Evolutionary conservation across 2,329 filamentous ascomycete genomes (phyloP), one percentile per base, ranked within the genome.

Genomic region (Diaporthe capsici): DNA sequence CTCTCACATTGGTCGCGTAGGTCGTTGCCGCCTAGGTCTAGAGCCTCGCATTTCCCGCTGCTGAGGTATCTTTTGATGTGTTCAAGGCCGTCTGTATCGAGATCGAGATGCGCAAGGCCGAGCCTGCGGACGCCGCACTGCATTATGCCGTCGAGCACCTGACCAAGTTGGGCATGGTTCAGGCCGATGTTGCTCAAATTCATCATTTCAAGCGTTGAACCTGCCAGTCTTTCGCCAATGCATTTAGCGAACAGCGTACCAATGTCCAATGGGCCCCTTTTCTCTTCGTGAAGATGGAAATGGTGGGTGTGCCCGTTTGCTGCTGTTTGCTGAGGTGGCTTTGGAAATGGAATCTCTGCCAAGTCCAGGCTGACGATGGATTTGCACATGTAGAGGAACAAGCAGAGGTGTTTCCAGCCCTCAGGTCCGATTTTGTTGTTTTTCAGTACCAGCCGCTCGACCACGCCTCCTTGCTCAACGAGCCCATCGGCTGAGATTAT

Each of bases 21-120:
- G 78, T 97, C 91, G 80, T 98, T 98, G 34, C 95, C 95, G 55
- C 95, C 95, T 17, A 98, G 85, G 82, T 98, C 97, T 6, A 99
- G 88, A 8, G 95, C 96, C 82, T 97, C 94, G 79, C 96, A 98
- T 70, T 92, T 89, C 0, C 94, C 93, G 31, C 92, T 92, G 39
- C 91, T 89, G 28, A 98, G 84, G 81, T 96, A 98, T 72, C 90
- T 91, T 42, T 93, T 89, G 42, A 98, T 90, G 81, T 98, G 93
- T 72, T 91, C 88, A 71, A 98, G 85, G 0, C 94, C 94, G 79
- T 94, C 92, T 8, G 89, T 88, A 72, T 94, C 92, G 39, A 99
- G 88, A 44, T 92, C 87, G 80, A 98, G 98, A 74, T 94, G 93
- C 8, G 96, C 95, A 42, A 98, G 88, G 1, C 96, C 95, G 2